These are phyloP conservation scores for Lactarius hengduanensis DNA, from an alignment of 768 basidiomycete genomes.

Conservation along the genomic window DNA sequence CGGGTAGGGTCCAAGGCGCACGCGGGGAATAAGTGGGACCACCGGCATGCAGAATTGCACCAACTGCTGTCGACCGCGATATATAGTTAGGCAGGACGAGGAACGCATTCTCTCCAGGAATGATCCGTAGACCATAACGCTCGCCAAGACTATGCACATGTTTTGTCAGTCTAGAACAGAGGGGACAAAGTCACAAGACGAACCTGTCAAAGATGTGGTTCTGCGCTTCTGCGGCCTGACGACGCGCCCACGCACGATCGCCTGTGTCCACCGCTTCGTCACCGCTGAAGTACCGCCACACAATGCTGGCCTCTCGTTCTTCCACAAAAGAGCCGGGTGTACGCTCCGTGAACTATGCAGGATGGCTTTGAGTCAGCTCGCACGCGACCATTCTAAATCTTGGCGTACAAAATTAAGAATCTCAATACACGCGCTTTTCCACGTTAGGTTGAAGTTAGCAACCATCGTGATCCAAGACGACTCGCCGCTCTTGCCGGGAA, in stretches of 20 bases:
- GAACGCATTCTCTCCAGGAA: constrained; percentile 77
- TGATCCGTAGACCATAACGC: constrained; percentile 78
- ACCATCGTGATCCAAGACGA: constrained; percentile 80
- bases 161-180: constrained; percentile 9
- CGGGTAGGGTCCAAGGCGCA: constrained; percentile 37
- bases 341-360: constrained; percentile 77
- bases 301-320: constrained; percentile 75
- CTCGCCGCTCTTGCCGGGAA: constrained; percentile 34
- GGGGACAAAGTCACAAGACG: background rate
- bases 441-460: constrained; percentile 69
- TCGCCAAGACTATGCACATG: constrained; percentile 61
- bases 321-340: constrained; percentile 86
- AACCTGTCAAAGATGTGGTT: constrained; percentile 87
- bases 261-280: constrained; percentile 35
- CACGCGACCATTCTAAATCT: background rate
- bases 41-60: constrained; percentile 71
- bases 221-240: constrained; percentile 88
- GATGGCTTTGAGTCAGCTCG: background rate
- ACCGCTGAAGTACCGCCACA: constrained; percentile 84
- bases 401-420: constrained; percentile 76
- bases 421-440: constrained; percentile 80
- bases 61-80: constrained; percentile 80
- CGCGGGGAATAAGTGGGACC: constrained; percentile 44
- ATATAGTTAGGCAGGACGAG: constrained; percentile 81
- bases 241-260: constrained; percentile 77